Base-by-base conservation (phyloP, 2,329 filamentous ascomycete genomes). In the Neofusicoccum umdonicola region DNA sequence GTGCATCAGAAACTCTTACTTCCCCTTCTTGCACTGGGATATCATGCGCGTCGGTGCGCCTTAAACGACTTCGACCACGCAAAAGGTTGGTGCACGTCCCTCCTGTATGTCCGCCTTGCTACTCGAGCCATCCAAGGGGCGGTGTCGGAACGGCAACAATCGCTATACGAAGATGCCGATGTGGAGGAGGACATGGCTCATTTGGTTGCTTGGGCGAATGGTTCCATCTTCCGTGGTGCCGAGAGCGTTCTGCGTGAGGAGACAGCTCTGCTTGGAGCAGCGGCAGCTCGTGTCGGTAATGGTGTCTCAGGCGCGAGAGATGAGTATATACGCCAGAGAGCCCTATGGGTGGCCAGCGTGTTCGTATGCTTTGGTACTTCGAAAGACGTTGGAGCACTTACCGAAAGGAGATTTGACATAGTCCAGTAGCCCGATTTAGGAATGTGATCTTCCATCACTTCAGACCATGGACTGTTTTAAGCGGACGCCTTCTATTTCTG, bases 151-250 rank as follows among this genome's bases (percentile, higher is more conserved):
- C 50, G 11, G 34, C 41, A 11, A 12, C 19, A 11, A 5, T 31
- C 22, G 1, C n/a, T 11, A 3, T 2, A 9, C 9, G 37, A 15
- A 11, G 42, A 37, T 2, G 15, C 22, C 31, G 41, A 60, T 34
- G 56, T 60, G 5, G 56, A 60, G 42, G 56, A 60, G 7, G 56
- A 60, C n/a, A 47, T 60, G 56, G 42, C 56, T 8, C 56, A 37
- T 8, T 22, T 60, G 56, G 17, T 60, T 27, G 56, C 56, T 35
- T 60, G 56, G 56, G 56, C 42, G 5, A 60, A 60, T n/a, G 56
- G 39, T 6, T 35, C 27, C n/a, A 27, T 60, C 5, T 60, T 60
- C 15, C 56, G 56, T 12, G 56, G 56, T 2, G 27, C 31, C 11
- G 56, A 60, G 42, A 60, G 56, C 31, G 56, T 60, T 15, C 12